Base-by-base conservation (phyloP, 164 flowering plant species). In the Vitis amurensis region DNA sequence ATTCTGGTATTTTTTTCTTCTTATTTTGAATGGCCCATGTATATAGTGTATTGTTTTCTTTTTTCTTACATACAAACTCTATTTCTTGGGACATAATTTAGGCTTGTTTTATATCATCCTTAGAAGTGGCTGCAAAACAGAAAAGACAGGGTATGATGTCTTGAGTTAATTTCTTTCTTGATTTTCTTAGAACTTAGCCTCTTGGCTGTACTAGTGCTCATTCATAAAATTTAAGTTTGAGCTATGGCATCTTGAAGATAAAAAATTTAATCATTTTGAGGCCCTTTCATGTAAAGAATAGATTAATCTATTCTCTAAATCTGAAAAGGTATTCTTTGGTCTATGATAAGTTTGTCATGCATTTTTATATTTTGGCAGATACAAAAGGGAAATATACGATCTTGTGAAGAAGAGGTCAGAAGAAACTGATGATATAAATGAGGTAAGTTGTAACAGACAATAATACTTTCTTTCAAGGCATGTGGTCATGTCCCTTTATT, bases 331-430 rank as follows among this genome's bases (percentile, higher is more conserved):
- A 15, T 17, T 30, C 2, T 63, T 48, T 11, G 13, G 7, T 59
- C 37, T n/a, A 17, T 30, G 50, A 10, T 19, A 19, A 14, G 57
- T 15, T 15, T 55, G 3, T 8, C 44, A 4, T 9, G 15, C 8
- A 3, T 37, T 27, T 58, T 70, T 55, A 12, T 61, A 4, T 61
- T 66, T 73, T 77, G 73, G 58, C 83, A 92, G 97, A 70, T 83
- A 89, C 76, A 95, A 95, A 82, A 86, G 81, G 61, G 80, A 91
- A 75, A 89, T 95, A 61, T 89, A 83, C 57, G 97, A 93, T 65
- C 97, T 90, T 55, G 87, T 82, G 61, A 87, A 88, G 83, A 91
- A 90, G 82, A 82, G 78, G 64, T 62, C 87, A 15, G 91, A 93
- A 78, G 95, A 90, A 48, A 69, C 68, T 61, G 98, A 92, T 71